Percentiles rank a stretch among this genome's conserved stretches.
Evolutionary conservation across 495 filamentous ascomycete genomes (phyloP).

Genomic region (Antarctomyces pellizariae): DNA sequence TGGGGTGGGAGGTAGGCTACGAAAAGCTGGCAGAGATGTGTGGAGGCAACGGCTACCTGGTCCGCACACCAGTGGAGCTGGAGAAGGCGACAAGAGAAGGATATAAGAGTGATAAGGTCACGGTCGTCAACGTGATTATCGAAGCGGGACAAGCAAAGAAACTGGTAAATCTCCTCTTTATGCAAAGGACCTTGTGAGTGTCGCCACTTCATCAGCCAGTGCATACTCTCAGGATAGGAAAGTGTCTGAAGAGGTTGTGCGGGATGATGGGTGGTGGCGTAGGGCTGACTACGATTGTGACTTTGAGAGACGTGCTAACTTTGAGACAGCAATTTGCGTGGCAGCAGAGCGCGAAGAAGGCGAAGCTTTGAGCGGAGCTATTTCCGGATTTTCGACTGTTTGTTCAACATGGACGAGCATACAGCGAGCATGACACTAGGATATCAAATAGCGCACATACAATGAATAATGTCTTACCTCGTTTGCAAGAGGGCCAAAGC

Average conservation of each 20-base stretch:
- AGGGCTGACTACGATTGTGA: too few relatives aligned
- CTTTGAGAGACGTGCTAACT: too few relatives aligned
- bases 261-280: too few relatives aligned
- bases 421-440: too few relatives aligned
- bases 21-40: slow-evolving; percentile 32
- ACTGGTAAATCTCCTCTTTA: slow-evolving; percentile 17
- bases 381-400: too few relatives aligned
- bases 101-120: slow-evolving; percentile 21
- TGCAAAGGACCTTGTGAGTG: neutral
- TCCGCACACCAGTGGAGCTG: slow-evolving; percentile 28
- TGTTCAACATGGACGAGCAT: too few relatives aligned
- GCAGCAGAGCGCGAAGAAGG: slow-evolving; percentile 11
- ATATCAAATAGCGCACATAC: too few relatives aligned
- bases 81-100: slow-evolving; percentile 26
- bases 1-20: slow-evolving; percentile 34
- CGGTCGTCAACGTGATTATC: slow-evolving; percentile 36
- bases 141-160: slow-evolving; percentile 28
- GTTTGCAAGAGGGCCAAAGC: too few relatives aligned
- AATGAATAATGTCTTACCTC: too few relatives aligned
- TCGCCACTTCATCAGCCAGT: neutral
- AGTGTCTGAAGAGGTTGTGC: too few relatives aligned
- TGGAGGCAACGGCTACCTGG: slow-evolving; percentile 31
- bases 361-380: slow-evolving; percentile 7
- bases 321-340: slow-evolving; percentile 8
- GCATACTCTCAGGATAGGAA: neutral